A percentile compares a stretch with the other conserved stretches of the same genome.
These are phyloP conservation scores for Thecaphora thlaspeos DNA, from an alignment of 1,284 basidiomycete genomes.

Conservation along the genomic window DNA sequence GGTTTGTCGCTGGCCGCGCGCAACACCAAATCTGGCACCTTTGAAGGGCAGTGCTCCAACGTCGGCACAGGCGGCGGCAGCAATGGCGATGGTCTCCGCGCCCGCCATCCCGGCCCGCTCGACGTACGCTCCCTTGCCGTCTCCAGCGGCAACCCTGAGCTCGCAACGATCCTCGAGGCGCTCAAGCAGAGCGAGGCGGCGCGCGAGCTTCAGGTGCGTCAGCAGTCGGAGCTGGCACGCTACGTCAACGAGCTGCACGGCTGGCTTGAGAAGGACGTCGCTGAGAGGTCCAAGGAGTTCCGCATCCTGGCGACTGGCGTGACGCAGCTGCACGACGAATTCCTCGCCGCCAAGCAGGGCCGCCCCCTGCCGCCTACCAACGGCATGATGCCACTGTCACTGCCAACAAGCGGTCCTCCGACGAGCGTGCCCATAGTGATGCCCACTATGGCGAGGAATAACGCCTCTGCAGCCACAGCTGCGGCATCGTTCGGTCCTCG, in stretches of 20 bases:
- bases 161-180: slow-evolving; percentile 33
- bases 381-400: not conserved
- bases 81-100: too few relatives aligned
- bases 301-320: slow-evolving; percentile 40
- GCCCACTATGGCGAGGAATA: too few relatives aligned
- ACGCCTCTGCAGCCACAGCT: too few relatives aligned
- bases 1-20: too few relatives aligned
- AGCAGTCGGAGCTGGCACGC: slow-evolving; percentile 48
- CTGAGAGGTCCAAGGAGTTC: slow-evolving; percentile 48
- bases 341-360: slow-evolving; percentile 35
- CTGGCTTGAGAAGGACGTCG: slow-evolving; percentile 47
- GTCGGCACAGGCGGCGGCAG: too few relatives aligned
- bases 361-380: not conserved
- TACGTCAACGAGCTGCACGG: slow-evolving; percentile 52
- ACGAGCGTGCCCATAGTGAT: too few relatives aligned
- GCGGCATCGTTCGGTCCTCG: too few relatives aligned
- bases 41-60: too few relatives aligned
- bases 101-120: too few relatives aligned
- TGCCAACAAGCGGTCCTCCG: too few relatives aligned
- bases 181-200: slow-evolving; percentile 42
- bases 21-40: too few relatives aligned
- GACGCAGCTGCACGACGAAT: slow-evolving; percentile 39
- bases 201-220: slow-evolving; percentile 35
- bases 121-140: too few relatives aligned
- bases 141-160: slow-evolving; percentile 11